Percentiles rank a stretch among this genome's conserved stretches.
Conservation (phyloP, 768 basidiomycete genomes). For the Lactarius sanguifluus region DNA sequence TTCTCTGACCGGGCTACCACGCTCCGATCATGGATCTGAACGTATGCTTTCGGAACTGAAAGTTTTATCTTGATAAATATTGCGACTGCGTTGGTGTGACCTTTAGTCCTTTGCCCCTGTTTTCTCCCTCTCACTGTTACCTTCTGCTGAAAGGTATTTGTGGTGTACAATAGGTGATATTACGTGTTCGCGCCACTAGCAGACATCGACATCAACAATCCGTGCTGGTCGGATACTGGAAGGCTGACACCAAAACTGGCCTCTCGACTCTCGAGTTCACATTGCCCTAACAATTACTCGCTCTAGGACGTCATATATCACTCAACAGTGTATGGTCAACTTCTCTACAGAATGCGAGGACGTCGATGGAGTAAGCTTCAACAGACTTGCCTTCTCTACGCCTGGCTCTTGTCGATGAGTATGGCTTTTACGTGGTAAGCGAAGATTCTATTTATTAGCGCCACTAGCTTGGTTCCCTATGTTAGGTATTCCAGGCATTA, state of each 20-base stretch:
- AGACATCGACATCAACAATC: conserved; percentile 73
- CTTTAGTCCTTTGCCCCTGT: conserved; percentile 57
- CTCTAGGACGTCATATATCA: conserved; percentile 54
- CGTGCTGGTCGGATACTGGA: conserved; percentile 71
- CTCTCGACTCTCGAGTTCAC: no score
- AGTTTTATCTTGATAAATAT: conserved; percentile 86
- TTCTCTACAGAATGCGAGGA: no score
- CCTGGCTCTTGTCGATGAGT: conserved; percentile 55
- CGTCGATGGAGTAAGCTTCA: no score
- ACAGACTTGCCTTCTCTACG: no score
- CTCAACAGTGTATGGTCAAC: conserved; percentile 70
- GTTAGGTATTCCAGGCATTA: conserved; percentile 73
- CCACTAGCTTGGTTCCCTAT: conserved; percentile 37
- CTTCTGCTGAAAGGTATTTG: background rate
- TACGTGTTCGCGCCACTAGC: conserved; percentile 44
- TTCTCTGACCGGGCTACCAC: conserved; percentile 53
- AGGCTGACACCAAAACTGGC: conserved; percentile 76
- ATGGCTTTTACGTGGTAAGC: conserved; percentile 57
- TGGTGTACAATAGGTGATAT: conserved; percentile 39
- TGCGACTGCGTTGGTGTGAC: conserved; percentile 66
- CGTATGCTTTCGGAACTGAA: conserved; percentile 35
- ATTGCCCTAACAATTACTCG: background rate
- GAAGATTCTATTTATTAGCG: background rate
- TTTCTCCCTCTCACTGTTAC: background rate
- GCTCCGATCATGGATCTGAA: background rate